phyloP scores from a whole-genome alignment of 208 protist species.

The Acanthamoeba triangularis region DNA sequence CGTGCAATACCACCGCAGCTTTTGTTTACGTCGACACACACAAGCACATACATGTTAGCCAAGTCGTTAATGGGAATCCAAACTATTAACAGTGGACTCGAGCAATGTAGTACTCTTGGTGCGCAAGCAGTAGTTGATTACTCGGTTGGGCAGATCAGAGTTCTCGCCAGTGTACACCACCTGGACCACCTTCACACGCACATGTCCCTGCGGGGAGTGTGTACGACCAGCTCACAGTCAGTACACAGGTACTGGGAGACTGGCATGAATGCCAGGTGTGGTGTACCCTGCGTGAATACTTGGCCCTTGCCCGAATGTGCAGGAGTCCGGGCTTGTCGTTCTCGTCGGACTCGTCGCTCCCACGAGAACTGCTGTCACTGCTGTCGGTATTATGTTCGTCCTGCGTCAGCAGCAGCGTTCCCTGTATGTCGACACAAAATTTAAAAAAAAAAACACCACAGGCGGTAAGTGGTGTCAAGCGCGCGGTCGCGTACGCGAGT shows the following conservation, averaged over 20 bases:
- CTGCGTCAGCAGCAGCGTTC: slow-evolving; percentile 1
- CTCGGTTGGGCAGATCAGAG: slow-evolving; percentile 9
- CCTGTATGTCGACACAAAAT: background rate
- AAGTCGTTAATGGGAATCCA: too few relatives aligned
- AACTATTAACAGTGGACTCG: too few relatives aligned
- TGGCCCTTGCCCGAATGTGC: background rate
- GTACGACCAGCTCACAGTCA: background rate
- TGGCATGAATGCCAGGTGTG: too few relatives aligned
- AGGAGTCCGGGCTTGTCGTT: background rate
- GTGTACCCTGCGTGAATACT: background rate
- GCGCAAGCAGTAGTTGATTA: slow-evolving; percentile 70
- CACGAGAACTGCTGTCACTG: slow-evolving; percentile 21
- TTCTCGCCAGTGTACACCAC: background rate
- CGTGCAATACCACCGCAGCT: slow-evolving; percentile 6
- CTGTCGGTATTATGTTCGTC: background rate
- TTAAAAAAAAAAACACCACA: background rate
- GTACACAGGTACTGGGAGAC: too few relatives aligned
- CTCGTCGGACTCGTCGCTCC: slow-evolving; percentile 46
- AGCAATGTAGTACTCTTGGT: slow-evolving; percentile 50
- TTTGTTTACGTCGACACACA: background rate
- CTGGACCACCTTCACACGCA: slow-evolving; percentile 35
- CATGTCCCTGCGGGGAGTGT: background rate
- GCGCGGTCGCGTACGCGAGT: background rate
- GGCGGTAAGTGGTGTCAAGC: background rate
- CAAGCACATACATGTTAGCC: background rate